Base-by-base conservation (phyloP, 352 stramenopile species). In the Phytophthora sojae region DNA sequence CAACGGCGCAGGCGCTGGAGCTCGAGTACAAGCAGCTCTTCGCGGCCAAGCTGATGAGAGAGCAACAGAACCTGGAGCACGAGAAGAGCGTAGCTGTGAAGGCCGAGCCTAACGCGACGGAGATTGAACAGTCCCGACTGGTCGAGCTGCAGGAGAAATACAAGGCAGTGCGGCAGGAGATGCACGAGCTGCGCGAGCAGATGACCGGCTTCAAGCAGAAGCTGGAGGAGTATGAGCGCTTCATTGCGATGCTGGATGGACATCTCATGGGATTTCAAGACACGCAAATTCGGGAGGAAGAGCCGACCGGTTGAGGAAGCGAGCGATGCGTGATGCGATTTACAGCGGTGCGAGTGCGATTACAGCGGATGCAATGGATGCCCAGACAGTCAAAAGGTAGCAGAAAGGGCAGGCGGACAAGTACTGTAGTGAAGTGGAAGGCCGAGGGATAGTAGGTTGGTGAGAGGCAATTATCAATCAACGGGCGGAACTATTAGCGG, bases 161-260 rank as follows among this genome's bases (percentile, higher is more conserved):
- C 63, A 71, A 76, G 49, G 47, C 73, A 15, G 62, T 83, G 21
- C 73, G 76, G 39, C 57, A 81, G 47, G 76, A 83, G 56, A 80
- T 81, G 66, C 76, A 81, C 35, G 76, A 81, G 26, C 45, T 83
- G 29, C 76, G 76, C 62, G 73, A 83, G 37, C 76, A 83, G 35
- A 83, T 80, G 69, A 71, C 58, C 8, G 69, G 57, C 9, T 79
- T 83, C 32, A 83, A 83, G 51, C 73, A 77, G 49, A 83, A 83
- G 61, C 71, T 83, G 19, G 76, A 83, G 39, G 73, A 83, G 57
- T 83, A 83, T 45, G 76, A 83, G 57, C 76, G 76, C n/a, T 83
- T 83, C 17, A 83, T 83, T 49, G 76, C 76, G 23, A 79, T 80
- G 73, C 73, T 83, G 26, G 76, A 83, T 30, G 76, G 76, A 7